phyloP scores from a whole-genome alignment of 1,139 yeast species.

The Zhuliangozyma blackwelliae region DNA sequence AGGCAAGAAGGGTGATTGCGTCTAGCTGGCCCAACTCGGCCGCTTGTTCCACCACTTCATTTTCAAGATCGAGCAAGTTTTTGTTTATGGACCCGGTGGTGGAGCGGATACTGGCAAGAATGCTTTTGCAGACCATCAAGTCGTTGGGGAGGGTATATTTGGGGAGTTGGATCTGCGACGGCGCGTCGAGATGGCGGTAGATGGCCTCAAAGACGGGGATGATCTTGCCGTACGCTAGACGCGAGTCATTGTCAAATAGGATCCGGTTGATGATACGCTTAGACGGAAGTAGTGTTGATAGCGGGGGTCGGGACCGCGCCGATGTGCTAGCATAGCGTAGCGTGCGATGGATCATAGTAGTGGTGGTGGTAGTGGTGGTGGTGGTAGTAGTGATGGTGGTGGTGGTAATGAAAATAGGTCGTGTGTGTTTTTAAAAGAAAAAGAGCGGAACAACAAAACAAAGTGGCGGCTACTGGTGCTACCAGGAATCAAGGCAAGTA shows the following conservation, averaged over 20 bases:
- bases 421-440: no score
- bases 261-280: constrained; percentile 53
- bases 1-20: constrained; percentile 71
- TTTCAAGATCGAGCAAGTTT: constrained; percentile 57
- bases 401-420: no score
- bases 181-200: constrained; percentile 43
- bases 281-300: constrained; percentile 49
- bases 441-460: no score
- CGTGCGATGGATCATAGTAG: no score
- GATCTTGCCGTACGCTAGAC: constrained; percentile 49
- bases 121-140: constrained; percentile 63
- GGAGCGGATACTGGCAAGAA: constrained; percentile 58
- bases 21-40: constrained; percentile 81
- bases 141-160: constrained; percentile 48
- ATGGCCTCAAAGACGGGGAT: constrained; percentile 49
- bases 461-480: no score
- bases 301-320: no score
- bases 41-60: constrained; percentile 69
- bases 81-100: constrained; percentile 57
- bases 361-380: no score
- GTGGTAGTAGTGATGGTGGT: no score
- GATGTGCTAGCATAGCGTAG: no score
- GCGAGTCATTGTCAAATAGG: constrained; percentile 62
- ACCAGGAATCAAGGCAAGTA: no score
- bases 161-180: constrained; percentile 35